phyloP scores from a whole-genome alignment of 208 protist species.

The Tetramitus jugosus region DNA sequence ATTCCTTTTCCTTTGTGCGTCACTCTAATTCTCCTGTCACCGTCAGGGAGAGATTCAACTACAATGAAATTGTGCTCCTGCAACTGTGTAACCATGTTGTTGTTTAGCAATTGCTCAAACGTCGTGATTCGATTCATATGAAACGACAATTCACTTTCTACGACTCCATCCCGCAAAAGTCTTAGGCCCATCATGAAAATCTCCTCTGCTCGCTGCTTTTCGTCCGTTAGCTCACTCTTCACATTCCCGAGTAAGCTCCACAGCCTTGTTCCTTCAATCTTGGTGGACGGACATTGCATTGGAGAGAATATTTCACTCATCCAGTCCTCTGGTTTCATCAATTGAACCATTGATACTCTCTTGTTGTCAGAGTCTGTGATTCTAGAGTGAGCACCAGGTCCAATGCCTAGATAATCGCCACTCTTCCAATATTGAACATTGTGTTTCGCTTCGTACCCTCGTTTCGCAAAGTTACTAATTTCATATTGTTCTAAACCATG shows the following conservation, averaged over 20 bases:
- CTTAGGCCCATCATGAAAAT: constrained; percentile 6
- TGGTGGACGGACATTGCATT: too few species aligned
- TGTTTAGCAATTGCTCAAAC: too few species aligned
- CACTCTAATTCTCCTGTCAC: too few species aligned
- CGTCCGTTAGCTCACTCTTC: background rate
- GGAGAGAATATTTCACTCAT: background rate
- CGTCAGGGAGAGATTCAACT: too few species aligned
- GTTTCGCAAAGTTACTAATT: background rate
- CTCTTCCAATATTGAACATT: constrained; percentile 13
- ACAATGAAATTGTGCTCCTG: too few species aligned
- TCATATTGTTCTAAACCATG: background rate
- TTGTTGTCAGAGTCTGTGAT: background rate
- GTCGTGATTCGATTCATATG: background rate
- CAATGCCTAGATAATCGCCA: background rate
- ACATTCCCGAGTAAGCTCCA: background rate
- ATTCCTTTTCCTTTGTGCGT: too few species aligned
- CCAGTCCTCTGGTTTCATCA: constrained; percentile 2
- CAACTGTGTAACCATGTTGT: too few species aligned
- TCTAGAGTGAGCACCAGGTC: constrained; percentile 7
- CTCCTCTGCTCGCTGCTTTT: background rate
- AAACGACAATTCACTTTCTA: background rate
- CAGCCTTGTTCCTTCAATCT: too few species aligned
- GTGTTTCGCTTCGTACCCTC: background rate
- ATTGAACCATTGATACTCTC: background rate
- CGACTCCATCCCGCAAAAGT: background rate